Evolutionary conservation across 1,284 basidiomycete species (phyloP), one percentile per base, ranked within the genome.

Genomic region (Sanghuangporus baumii): DNA sequence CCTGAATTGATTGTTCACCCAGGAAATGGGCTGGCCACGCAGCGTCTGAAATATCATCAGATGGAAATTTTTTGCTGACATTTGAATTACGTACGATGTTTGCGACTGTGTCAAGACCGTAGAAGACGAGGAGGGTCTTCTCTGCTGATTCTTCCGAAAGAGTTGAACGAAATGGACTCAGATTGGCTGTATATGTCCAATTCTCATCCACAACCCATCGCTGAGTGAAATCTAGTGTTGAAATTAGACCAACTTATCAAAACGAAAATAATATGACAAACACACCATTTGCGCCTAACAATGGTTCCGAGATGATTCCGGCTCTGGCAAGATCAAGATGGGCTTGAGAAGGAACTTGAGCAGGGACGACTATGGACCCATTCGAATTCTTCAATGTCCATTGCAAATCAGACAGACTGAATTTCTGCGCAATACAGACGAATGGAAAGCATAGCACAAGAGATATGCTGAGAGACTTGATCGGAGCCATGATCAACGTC

Each of bases 101-200:
- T 8, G 82, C 81, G 56, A 86, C 75, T 0, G 82, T 84, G 69
- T 86, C 83, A 41, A 87, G 75, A 2, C 84, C 84, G 58, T 84
- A 79, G 69, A 86, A 85, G 14, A 84, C 77, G n/a, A 87, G 73
- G 31, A 84, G 70, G 1, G 78, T 74, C 59, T 74, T 74, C 26
- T 74, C 70, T 7, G 69, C 64, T 6, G 67, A 43, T 14, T 67
- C 57, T 38, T 69, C 47, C 26, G 68, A 67, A 36, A 71, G 14
- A 16, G 60, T 59, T 60, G 70, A 60, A 3, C 73, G 69, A 57
- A 83, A 76, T 4, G 82, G 79, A 0, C 74, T 68, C 38, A 87
- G 67, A 64, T 82, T 80, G 0, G 84, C 83, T 0, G 81, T 84
- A 67, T 85, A 86, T 0, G 82, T 85, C 83, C 86, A 86, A 57